phyloP scores from a whole-genome alignment of 2,329 filamentous ascomycete genomes.

The Aaosphaeria arxii region DNA sequence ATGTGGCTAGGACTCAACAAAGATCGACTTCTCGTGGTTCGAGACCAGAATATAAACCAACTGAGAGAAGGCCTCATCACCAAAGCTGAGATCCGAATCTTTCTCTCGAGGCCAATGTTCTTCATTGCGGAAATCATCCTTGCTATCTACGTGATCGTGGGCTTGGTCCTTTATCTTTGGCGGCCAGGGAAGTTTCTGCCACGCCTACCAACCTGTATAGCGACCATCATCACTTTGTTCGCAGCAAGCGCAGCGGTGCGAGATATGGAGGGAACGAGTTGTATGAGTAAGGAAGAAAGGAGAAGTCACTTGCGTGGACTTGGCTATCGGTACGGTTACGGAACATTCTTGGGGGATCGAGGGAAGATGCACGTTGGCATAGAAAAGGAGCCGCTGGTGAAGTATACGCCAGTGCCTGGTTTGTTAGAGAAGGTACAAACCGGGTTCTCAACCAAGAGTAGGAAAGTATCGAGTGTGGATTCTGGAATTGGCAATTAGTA shows the following conservation, averaged over 20 bases:
- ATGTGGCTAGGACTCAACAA: constrained; percentile 45
- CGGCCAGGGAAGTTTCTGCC: constrained; percentile 46
- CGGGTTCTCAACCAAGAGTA: not conserved
- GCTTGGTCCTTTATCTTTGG: constrained; percentile 42
- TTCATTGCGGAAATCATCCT: constrained; percentile 46
- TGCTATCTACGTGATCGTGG: constrained; percentile 42
- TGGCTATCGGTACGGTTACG: constrained; percentile 45
- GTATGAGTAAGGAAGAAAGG: constrained; percentile 14
- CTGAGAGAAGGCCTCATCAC: constrained; percentile 10
- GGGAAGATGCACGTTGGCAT: constrained; percentile 51
- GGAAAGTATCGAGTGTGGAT: no score
- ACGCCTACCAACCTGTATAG: constrained; percentile 52
- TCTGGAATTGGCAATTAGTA: no score
- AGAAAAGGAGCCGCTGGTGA: constrained; percentile 45
- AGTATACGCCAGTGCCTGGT: not conserved
- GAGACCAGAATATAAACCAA: not conserved
- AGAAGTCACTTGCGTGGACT: constrained; percentile 12
- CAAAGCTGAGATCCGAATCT: constrained; percentile 42
- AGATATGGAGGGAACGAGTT: constrained; percentile 28
- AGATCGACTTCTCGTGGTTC: constrained; percentile 34
- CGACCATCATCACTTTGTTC: constrained; percentile 46
- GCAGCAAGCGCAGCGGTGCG: constrained; percentile 46
- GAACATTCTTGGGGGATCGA: constrained; percentile 49
- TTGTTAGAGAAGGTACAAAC: not conserved
- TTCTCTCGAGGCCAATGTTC: constrained; percentile 49